phyloP scores from a whole-genome alignment of 139 green algal genomes.

The Chlorella sorokiniana region DNA sequence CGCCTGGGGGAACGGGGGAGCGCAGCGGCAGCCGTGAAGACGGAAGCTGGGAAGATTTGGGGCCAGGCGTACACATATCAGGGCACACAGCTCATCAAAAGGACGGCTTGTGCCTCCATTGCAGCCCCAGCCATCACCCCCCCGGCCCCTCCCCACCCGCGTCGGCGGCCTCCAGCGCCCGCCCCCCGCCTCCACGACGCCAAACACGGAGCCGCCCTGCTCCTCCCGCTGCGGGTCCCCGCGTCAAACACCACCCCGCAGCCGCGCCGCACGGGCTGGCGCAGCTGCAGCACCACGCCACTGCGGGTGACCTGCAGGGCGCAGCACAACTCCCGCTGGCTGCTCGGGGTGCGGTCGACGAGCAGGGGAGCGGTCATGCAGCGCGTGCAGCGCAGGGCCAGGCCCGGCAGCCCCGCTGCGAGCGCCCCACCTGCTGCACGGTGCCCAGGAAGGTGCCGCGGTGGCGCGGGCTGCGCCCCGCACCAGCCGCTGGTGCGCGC shows the following conservation, averaged over 20 bases:
- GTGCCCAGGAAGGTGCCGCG: slow-evolving; percentile 64
- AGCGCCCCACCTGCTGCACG: slow-evolving; percentile 31
- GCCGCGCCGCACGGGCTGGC: slow-evolving; percentile 60
- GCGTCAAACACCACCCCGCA: slow-evolving; percentile 82
- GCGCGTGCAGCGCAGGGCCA: not conserved
- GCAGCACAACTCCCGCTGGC: not conserved
- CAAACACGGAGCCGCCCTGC: slow-evolving; percentile 63
- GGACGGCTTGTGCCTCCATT: too few relatives aligned
- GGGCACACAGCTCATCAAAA: too few relatives aligned
- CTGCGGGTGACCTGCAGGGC: slow-evolving; percentile 26
- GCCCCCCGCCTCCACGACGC: not conserved
- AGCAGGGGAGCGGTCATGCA: not conserved
- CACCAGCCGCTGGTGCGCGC: slow-evolving; percentile 78
- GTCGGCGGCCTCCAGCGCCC: too few relatives aligned
- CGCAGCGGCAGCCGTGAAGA: not conserved
- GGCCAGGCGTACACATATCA: too few relatives aligned
- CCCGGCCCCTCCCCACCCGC: not conserved
- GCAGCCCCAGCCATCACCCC: not conserved
- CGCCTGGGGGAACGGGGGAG: slow-evolving; percentile 7
- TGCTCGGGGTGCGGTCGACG: not conserved
- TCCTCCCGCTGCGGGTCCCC: slow-evolving; percentile 65
- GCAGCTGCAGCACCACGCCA: slow-evolving; percentile 29
- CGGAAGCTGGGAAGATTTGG: too few relatives aligned
- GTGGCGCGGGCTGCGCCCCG: slow-evolving; percentile 74
- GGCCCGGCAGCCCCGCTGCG: too few relatives aligned